These are phyloP conservation scores for Volvox reticuliferus DNA, from an alignment of 139 green algal species.

Conservation along the genomic window DNA sequence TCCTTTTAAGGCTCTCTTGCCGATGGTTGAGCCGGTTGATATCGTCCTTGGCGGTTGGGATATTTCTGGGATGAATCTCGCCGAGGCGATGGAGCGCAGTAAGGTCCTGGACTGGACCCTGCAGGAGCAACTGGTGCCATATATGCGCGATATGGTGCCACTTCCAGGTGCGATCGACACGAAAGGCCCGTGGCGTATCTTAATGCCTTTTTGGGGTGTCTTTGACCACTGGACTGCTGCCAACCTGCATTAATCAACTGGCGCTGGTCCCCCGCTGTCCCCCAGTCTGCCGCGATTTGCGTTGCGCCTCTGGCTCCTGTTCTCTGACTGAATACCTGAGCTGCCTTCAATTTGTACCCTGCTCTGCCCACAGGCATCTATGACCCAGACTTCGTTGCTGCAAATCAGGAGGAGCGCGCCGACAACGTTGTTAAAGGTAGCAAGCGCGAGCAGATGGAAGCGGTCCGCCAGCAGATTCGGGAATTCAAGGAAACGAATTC, in stretches of 20 bases:
- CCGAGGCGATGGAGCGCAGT: slow-evolving; percentile 94
- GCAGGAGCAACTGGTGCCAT: slow-evolving; percentile 95
- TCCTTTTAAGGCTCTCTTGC: slow-evolving; percentile 93
- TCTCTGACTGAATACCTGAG: too few relatives aligned
- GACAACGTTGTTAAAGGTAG: slow-evolving; percentile 96
- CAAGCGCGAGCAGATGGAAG: slow-evolving; percentile 90
- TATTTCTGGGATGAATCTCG: slow-evolving; percentile 95
- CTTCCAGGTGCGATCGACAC: slow-evolving; percentile 72
- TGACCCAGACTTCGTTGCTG: slow-evolving; percentile 97
- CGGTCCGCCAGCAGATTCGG: slow-evolving; percentile 91
- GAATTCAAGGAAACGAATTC: slow-evolving; percentile 81
- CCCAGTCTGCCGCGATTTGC: too few relatives aligned
- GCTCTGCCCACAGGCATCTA: slow-evolving; percentile 85
- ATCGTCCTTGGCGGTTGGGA: slow-evolving; percentile 98
- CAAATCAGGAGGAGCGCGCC: slow-evolving; percentile 95
- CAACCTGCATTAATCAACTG: too few relatives aligned
- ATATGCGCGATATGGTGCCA: slow-evolving; percentile 95
- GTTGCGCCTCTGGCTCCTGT: too few relatives aligned
- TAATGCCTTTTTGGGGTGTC: too few relatives aligned
- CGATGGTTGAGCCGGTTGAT: slow-evolving; percentile 97
- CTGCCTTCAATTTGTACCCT: too few relatives aligned
- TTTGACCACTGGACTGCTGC: too few relatives aligned
- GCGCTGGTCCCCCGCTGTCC: too few relatives aligned
- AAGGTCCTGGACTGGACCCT: slow-evolving; percentile 95
- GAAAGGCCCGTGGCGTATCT: too few relatives aligned